These are phyloP conservation scores for Sphagnum magellanicum DNA, from an alignment of 228 moss, liverwort and hornwort species.

Conservation along the genomic window DNA sequence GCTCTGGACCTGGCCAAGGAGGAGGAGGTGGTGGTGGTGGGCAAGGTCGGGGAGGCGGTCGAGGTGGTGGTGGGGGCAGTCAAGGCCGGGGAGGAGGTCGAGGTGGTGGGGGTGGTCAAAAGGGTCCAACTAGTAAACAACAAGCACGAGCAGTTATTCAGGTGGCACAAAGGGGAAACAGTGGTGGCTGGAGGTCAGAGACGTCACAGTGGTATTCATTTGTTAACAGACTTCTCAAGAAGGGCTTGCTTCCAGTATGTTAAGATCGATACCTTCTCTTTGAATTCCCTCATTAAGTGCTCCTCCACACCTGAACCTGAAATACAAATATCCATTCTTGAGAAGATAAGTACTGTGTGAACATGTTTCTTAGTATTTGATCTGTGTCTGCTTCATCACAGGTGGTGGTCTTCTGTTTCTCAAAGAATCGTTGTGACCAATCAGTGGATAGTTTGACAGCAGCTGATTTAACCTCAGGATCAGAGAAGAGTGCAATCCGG, in stretches of 20 bases:
- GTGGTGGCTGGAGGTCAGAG: slow-evolving; percentile 89
- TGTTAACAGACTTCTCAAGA: slow-evolving; percentile 95
- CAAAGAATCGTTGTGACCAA: slow-evolving; percentile 94
- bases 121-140: slow-evolving; percentile 55
- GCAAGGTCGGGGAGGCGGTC: slow-evolving; percentile 56
- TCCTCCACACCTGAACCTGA: not conserved
- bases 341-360: not conserved
- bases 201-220: slow-evolving; percentile 99
- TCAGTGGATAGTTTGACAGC: slow-evolving; percentile 96
- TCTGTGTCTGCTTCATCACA: slow-evolving; percentile 24
- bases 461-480: slow-evolving; percentile 79
- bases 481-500: slow-evolving; percentile 89
- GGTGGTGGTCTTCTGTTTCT: slow-evolving; percentile 98
- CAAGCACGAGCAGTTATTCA: slow-evolving; percentile 48
- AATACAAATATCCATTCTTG: too few relatives aligned
- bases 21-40: slow-evolving; percentile 43
- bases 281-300: not conserved
- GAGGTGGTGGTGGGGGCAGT: slow-evolving; percentile 36
- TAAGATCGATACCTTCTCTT: not conserved
- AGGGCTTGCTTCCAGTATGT: slow-evolving; percentile 94
- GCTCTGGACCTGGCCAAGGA: slow-evolving; percentile 32
- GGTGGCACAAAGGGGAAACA: slow-evolving; percentile 61
- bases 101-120: slow-evolving; percentile 44
- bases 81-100: slow-evolving; percentile 33
- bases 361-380: slow-evolving; percentile 6